Evolutionary conservation across 495 filamentous ascomycete genomes (phyloP).

Genomic region (Penicillium paxilli): DNA sequence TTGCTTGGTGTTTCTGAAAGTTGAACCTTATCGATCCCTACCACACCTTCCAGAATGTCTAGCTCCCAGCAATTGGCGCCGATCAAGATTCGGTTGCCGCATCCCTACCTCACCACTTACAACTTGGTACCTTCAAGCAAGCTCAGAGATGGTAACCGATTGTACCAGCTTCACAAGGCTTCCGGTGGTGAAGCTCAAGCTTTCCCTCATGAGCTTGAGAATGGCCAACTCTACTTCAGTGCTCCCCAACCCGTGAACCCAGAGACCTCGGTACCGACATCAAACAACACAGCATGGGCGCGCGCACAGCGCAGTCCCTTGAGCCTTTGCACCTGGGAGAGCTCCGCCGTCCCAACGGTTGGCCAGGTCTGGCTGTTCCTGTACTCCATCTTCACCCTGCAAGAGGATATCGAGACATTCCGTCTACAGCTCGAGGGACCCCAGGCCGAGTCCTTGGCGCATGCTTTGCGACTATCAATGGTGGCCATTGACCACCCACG

Average conservation of each 20-base stretch:
- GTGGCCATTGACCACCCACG: constrained; percentile 17
- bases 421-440: constrained; percentile 10
- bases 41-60: neutral
- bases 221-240: constrained; percentile 13
- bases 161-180: constrained; percentile 7
- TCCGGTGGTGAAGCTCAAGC: constrained; percentile 8
- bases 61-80: constrained; percentile 5
- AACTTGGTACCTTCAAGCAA: constrained; percentile 6
- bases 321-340: constrained; percentile 24
- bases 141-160: neutral
- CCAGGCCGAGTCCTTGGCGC: constrained; percentile 4
- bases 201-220: constrained; percentile 16
- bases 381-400: constrained; percentile 44
- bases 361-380: constrained; percentile 56
- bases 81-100: constrained; percentile 13
- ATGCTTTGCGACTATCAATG: constrained; percentile 12
- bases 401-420: constrained; percentile 13
- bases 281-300: constrained; percentile 39
- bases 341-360: constrained; percentile 35
- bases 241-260: neutral
- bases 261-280: constrained; percentile 6
- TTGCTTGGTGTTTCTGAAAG: neutral
- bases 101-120: constrained; percentile 19
- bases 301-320: constrained; percentile 30
- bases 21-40: neutral